These are phyloP conservation scores for Silene latifolia DNA, from an alignment of 148 eudicot genomes.

Conservation along the genomic window DNA sequence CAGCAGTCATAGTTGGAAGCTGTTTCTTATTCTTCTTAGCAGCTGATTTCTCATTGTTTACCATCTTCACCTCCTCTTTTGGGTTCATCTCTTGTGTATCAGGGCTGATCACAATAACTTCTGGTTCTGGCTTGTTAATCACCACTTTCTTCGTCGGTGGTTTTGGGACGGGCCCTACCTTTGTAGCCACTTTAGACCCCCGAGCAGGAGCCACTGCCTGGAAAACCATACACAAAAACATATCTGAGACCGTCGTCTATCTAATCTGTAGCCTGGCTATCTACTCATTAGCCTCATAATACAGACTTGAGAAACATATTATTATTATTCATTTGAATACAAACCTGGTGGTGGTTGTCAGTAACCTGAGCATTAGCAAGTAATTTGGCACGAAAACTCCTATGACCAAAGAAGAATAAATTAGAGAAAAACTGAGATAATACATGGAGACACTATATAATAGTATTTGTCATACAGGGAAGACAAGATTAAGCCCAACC, in stretches of 20 bases:
- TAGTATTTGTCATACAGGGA: not conserved
- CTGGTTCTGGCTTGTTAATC: slow-evolving; percentile 40
- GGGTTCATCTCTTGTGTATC: slow-evolving; percentile 41
- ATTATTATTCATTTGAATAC: too few relatives aligned
- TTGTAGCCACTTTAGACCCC: slow-evolving; percentile 5
- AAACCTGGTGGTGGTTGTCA: slow-evolving; percentile 39
- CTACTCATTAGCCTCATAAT: too few relatives aligned
- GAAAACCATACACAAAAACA: not conserved
- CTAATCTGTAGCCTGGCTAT: too few relatives aligned
- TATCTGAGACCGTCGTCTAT: not conserved
- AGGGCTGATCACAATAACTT: slow-evolving; percentile 67
- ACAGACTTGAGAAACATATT: too few relatives aligned
- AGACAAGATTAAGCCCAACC: slow-evolving; percentile 24
- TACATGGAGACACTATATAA: not conserved
- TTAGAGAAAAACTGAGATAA: slow-evolving; percentile 5
- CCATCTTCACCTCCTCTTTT: slow-evolving; percentile 27
- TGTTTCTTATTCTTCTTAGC: slow-evolving; percentile 35
- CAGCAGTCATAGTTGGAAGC: slow-evolving; percentile 40
- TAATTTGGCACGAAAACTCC: slow-evolving; percentile 54
- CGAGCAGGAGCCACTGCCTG: slow-evolving; percentile 14
- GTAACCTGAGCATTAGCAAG: slow-evolving; percentile 66
- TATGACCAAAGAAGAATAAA: slow-evolving; percentile 16
- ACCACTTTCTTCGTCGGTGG: slow-evolving; percentile 42
- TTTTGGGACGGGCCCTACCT: slow-evolving; percentile 27
- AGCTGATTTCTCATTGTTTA: slow-evolving; percentile 28